A percentile compares a stretch with the other conserved stretches of the same genome.
These are phyloP conservation scores for Ustilago tritici DNA, from an alignment of 1,284 basidiomycete species.

Conservation along the genomic window DNA sequence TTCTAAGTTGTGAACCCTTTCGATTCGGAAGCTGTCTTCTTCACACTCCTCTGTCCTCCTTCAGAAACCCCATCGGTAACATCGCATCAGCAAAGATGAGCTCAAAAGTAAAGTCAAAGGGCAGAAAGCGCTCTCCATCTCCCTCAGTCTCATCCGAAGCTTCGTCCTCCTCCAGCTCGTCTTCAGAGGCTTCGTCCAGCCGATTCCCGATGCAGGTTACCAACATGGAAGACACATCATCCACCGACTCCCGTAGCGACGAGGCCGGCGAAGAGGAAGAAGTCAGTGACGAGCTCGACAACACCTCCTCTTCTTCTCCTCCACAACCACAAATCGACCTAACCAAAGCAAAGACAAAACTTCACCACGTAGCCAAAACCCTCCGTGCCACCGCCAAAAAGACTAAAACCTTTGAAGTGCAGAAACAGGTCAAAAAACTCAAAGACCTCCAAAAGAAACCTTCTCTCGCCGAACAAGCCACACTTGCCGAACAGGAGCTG, in stretches of 20 bases:
- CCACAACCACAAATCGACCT: slow-evolving; percentile 17
- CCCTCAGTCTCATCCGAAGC: not conserved
- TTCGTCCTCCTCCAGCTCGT: not conserved
- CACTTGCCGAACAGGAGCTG: slow-evolving; percentile 75
- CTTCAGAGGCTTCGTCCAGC: slow-evolving; percentile 34
- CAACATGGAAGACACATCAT: not conserved
- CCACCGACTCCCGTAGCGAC: not conserved
- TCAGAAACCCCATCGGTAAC: not conserved
- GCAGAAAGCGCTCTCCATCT: slow-evolving; percentile 8
- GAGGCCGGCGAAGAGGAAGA: slow-evolving; percentile 7
- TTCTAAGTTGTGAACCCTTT: not conserved
- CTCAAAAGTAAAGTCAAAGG: not conserved
- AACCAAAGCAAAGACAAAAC: slow-evolving; percentile 36
- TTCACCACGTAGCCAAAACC: slow-evolving; percentile 77
- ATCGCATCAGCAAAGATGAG: slow-evolving; percentile 14
- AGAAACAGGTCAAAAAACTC: slow-evolving; percentile 84
- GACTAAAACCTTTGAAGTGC: slow-evolving; percentile 83
- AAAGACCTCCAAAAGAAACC: slow-evolving; percentile 74
- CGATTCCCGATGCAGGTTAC: slow-evolving; percentile 9
- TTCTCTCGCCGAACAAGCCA: slow-evolving; percentile 62
- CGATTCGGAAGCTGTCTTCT: not conserved
- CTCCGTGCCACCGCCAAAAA: slow-evolving; percentile 81
- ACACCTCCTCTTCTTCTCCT: not conserved
- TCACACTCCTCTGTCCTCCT: not conserved
- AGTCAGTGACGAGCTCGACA: not conserved